Base-by-base conservation (phyloP, 2,329 filamentous ascomycete species). In the Cercospora nicotianae region DNA sequence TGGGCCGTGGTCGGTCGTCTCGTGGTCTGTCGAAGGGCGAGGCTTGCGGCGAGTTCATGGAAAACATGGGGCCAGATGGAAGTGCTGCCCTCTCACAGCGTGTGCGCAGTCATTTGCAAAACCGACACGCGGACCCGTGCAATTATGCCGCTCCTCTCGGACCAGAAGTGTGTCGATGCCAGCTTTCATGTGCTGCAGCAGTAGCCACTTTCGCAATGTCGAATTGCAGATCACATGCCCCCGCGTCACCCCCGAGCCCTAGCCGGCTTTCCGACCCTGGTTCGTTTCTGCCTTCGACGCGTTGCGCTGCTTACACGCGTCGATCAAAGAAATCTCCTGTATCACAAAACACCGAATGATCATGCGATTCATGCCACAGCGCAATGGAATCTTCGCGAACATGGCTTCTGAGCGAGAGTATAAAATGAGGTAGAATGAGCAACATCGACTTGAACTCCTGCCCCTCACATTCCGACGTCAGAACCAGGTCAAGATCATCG, bases 1-100 rank as follows among this genome's bases (percentile, higher is more conserved):
- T 70, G 48, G 67, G 58, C 59, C 61, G 51, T 5, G 75, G 69
- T 23, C 70, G 72, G 64, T 73, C 73, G 65, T 73, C 64, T 33
- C 66, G 60, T 20, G 74, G 72, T 36, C 69, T 74, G n/a, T 61
- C 70, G 58, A 74, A 76, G 4, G 74, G 72, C 42, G 72, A 75
- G 18, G 70, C 69, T 67, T 69, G 69, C 8, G 73, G 72, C 59
- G 60, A 68, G 59, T 53, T 67, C 67, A 66, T 68, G 20, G 60
- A 63, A 55, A 58, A 57, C 57, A 58, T 45, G 9, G 48, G 60
- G 57, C 63, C 55, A 12, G 48, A 48, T 59, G 51, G 51, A 55
- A 36, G 39, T 26, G 66, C 58, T 31, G 60, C 20, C 60, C 39
- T 62, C 33, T 48, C 60, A 45, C 42, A 48, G 39, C 60, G 12